Percentiles rank a stretch among this genome's conserved stretches.
Conservation (phyloP, 1,284 basidiomycete species). For the Laetiporus sulphureus region DNA sequence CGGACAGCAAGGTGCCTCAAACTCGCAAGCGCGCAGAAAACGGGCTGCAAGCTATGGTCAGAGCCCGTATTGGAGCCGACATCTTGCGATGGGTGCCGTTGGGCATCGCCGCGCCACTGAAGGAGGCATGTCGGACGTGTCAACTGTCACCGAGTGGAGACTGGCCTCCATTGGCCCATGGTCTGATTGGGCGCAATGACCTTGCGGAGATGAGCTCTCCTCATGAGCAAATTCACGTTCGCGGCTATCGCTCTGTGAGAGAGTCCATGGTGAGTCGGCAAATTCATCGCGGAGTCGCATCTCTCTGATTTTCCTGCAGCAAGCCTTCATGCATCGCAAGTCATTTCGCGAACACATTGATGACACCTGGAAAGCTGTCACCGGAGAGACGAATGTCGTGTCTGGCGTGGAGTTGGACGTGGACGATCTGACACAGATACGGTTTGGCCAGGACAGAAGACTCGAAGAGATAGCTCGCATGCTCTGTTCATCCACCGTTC, state of each 20-base stretch:
- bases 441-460: slow-evolving; percentile 82
- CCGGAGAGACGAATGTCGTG: slow-evolving; percentile 47
- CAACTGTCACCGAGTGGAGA: slow-evolving; percentile 71
- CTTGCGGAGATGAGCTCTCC: slow-evolving; percentile 54
- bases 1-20: slow-evolving; percentile 42
- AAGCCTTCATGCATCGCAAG: slow-evolving; percentile 24
- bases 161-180: slow-evolving; percentile 70
- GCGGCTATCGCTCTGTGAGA: slow-evolving; percentile 49
- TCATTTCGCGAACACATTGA: slow-evolving; percentile 47
- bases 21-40: slow-evolving; percentile 58
- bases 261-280: slow-evolving; percentile 47
- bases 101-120: slow-evolving; percentile 72
- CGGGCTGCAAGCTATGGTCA: slow-evolving; percentile 57
- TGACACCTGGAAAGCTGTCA: slow-evolving; percentile 41
- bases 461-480: slow-evolving; percentile 85
- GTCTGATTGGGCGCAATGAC: slow-evolving; percentile 76
- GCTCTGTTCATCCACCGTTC: slow-evolving; percentile 69
- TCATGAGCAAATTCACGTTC: slow-evolving; percentile 35
- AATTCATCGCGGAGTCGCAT: background rate
- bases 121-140: slow-evolving; percentile 78
- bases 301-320: background rate
- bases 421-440: slow-evolving; percentile 72
- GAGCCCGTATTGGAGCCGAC: slow-evolving; percentile 38
- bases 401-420: slow-evolving; percentile 67
- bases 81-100: slow-evolving; percentile 55